These are phyloP conservation scores for Podaxis carcinomalis DNA, from an alignment of 768 basidiomycete species.

Conservation along the genomic window DNA sequence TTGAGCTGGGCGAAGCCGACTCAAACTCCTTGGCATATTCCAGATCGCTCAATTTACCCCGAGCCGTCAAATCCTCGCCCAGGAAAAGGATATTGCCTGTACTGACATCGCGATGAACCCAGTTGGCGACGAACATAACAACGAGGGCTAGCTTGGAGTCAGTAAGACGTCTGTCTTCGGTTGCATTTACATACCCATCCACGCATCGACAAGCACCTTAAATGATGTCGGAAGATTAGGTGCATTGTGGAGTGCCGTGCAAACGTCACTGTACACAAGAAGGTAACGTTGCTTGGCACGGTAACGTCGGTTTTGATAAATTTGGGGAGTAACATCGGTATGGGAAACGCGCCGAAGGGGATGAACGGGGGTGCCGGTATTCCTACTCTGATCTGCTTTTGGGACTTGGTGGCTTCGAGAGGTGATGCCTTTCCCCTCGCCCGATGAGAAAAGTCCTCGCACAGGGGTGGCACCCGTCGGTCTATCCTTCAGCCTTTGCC, in stretches of 20 bases:
- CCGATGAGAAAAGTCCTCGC: neutral
- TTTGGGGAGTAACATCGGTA: no score
- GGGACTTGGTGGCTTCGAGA: neutral
- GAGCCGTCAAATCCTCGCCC: neutral
- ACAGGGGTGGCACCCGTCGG: neutral
- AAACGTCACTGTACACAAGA: conserved; percentile 4
- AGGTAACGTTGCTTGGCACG: neutral
- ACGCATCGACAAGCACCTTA: neutral
- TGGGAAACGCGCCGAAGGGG: no score
- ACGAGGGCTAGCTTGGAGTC: neutral
- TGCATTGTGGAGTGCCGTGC: neutral
- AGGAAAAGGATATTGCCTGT: conserved; percentile 1
- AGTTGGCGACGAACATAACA: conserved; percentile 1
- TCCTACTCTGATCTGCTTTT: no score
- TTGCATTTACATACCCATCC: neutral
- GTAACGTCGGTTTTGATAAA: neutral
- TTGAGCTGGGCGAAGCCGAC: neutral
- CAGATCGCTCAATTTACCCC: no score
- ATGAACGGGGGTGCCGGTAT: no score
- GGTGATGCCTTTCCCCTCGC: neutral
- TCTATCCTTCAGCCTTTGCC: neutral
- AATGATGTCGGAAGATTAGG: neutral
- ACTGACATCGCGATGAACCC: conserved; percentile 8
- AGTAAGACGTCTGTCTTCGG: neutral
- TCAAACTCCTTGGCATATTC: no score